Conservation (phyloP, 2,329 filamentous ascomycete genomes). For the Phoma sp. region DNA sequence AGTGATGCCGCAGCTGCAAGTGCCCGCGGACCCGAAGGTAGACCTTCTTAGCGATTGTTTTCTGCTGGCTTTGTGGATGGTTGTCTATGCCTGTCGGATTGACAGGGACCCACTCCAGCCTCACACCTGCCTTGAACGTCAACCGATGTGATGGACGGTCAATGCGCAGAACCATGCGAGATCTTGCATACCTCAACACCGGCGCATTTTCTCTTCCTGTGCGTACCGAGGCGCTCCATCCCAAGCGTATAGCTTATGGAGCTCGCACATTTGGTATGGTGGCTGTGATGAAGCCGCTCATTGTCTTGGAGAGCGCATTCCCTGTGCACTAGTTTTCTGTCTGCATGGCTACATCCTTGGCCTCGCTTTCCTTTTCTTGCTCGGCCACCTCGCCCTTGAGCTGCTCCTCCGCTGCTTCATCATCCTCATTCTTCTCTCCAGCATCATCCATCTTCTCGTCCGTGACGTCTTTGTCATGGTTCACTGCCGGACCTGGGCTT, state of each 20-base stretch:
- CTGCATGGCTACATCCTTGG: conserved; percentile 34
- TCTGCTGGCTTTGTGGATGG: background rate
- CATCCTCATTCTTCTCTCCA: conserved; percentile 24
- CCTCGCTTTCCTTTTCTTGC: conserved; percentile 18
- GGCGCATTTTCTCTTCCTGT: background rate
- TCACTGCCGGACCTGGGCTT: conserved; percentile 30
- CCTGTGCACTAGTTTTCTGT: conserved; percentile 22
- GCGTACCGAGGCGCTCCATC: background rate
- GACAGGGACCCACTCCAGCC: background rate
- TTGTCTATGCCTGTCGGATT: background rate
- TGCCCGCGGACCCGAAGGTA: background rate
- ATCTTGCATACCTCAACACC: background rate
- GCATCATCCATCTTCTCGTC: conserved; percentile 34
- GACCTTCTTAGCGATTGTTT: background rate
- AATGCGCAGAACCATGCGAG: background rate
- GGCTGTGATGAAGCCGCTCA: background rate
- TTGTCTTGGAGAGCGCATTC: background rate
- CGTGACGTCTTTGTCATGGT: conserved; percentile 11
- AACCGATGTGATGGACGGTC: background rate
- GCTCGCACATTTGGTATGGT: background rate
- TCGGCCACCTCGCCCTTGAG: conserved; percentile 22
- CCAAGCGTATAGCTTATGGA: background rate
- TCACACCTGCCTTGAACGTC: background rate
- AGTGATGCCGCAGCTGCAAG: background rate
- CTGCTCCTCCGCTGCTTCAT: conserved; percentile 19